Evolutionary conservation across 1,139 yeast genomes (phyloP).

Genomic region (Diutina sp.): DNA sequence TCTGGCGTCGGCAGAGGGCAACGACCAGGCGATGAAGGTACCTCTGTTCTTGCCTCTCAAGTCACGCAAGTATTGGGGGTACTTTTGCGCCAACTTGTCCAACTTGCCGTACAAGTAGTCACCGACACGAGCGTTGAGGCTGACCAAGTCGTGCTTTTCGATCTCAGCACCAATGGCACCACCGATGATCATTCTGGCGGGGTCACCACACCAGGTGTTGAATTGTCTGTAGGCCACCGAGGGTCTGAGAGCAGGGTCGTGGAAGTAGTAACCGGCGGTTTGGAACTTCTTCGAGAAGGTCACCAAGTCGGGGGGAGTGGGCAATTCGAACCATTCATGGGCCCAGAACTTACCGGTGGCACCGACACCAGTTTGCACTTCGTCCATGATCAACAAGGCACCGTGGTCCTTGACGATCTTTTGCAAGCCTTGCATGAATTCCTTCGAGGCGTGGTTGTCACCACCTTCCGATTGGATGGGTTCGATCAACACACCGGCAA

Average conservation of each 20-base stretch:
- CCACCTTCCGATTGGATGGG: constrained; percentile 74
- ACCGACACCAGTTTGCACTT: constrained; percentile 68
- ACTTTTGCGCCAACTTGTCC: constrained; percentile 30
- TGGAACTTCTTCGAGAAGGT: constrained; percentile 71
- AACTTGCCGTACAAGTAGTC: constrained; percentile 41
- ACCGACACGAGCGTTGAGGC: constrained; percentile 43
- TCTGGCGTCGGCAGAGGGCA: constrained; percentile 39
- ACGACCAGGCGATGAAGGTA: constrained; percentile 72
- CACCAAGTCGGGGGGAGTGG: constrained; percentile 59
- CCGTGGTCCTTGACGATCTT: constrained; percentile 47
- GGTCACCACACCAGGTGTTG: constrained; percentile 82
- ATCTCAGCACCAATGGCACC: constrained; percentile 53
- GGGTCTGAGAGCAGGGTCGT: constrained; percentile 49
- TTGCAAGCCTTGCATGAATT: constrained; percentile 53
- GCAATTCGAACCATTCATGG: constrained; percentile 55
- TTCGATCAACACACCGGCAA: constrained; percentile 39
- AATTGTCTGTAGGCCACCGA: constrained; percentile 60
- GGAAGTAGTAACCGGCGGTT: constrained; percentile 68
- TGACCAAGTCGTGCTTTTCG: constrained; percentile 34
- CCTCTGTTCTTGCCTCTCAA: constrained; percentile 68
- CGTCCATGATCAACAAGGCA: constrained; percentile 54
- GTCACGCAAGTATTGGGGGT: constrained; percentile 37
- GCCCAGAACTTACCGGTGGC: constrained; percentile 67
- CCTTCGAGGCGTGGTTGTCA: constrained; percentile 52
- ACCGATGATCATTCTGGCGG: constrained; percentile 53